phyloP scores from a whole-genome alignment of 2,329 filamentous ascomycete genomes.

The Pleomassaria siparia region DNA sequence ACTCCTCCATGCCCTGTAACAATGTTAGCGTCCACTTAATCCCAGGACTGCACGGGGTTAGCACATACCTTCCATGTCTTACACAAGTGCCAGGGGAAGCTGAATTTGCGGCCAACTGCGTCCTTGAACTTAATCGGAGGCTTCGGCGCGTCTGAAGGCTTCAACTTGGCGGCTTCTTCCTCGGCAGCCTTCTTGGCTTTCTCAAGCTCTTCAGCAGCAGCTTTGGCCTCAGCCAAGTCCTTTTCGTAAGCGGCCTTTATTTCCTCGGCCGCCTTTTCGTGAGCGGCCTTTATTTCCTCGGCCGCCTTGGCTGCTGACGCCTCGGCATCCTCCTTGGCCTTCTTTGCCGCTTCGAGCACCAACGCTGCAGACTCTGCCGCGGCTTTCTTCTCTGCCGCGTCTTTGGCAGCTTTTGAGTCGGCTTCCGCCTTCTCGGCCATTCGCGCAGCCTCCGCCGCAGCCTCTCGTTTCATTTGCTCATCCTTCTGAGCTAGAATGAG shows the following conservation, averaged over 20 bases:
- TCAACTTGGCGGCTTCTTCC: slow-evolving; percentile 41
- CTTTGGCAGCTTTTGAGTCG: slow-evolving; percentile 51
- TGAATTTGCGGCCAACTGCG: slow-evolving; percentile 87
- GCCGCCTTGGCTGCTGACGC: slow-evolving; percentile 33
- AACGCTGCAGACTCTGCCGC: slow-evolving; percentile 22
- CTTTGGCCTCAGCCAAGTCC: slow-evolving; percentile 48
- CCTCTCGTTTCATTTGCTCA: slow-evolving; percentile 34
- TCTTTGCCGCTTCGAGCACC: slow-evolving; percentile 28
- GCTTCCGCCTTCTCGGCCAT: slow-evolving; percentile 48
- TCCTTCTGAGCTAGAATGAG: slow-evolving; percentile 44
- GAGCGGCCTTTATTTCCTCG: slow-evolving; percentile 46
- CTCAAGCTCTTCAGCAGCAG: slow-evolving; percentile 48
- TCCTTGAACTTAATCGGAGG: slow-evolving; percentile 88
- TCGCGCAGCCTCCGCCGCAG: slow-evolving; percentile 21
- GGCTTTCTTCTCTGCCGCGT: slow-evolving; percentile 45
- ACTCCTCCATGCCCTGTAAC: slow-evolving; percentile 59
- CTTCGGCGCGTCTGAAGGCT: slow-evolving; percentile 58
- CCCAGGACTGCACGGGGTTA: neutral
- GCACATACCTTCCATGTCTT: slow-evolving; percentile 76
- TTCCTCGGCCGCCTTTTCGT: slow-evolving; percentile 46
- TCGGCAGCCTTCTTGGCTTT: slow-evolving; percentile 53
- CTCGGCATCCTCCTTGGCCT: slow-evolving; percentile 30
- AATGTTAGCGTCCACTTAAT: slow-evolving; percentile 29
- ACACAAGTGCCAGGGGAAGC: slow-evolving; percentile 84
- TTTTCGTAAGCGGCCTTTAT: slow-evolving; percentile 52